Percentiles rank a stretch among this genome's conserved stretches.
phyloP scores from a whole-genome alignment of 305 asterid genomes.

The Solanum chacoense region DNA sequence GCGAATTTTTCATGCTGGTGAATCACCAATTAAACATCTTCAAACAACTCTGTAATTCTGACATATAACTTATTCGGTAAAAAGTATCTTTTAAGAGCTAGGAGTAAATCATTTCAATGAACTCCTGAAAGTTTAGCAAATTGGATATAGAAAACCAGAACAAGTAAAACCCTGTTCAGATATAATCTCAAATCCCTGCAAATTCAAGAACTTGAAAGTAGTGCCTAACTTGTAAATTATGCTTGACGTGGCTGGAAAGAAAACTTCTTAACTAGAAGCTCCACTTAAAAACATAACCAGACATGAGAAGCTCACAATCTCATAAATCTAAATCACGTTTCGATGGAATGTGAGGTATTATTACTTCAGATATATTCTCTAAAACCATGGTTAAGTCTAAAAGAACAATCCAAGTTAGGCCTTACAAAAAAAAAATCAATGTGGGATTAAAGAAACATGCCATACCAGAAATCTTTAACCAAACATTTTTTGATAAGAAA shows the following conservation, averaged over 20 bases:
- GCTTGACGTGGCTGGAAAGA: not conserved
- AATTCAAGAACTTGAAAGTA: not conserved
- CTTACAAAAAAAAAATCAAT: not conserved
- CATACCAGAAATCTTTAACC: not conserved
- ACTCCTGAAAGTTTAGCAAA: not conserved
- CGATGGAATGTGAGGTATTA: not conserved
- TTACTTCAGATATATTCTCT: not conserved
- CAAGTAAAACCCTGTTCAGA: not conserved
- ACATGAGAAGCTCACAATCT: not conserved
- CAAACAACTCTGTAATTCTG: not conserved
- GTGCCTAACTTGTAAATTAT: not conserved
- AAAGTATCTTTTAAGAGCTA: not conserved
- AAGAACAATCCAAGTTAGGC: not conserved
- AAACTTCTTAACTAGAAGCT: not conserved
- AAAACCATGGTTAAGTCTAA: not conserved
- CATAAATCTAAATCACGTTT: not conserved
- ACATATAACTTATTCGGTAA: not conserved
- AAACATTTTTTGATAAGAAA: not conserved
- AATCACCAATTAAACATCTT: not conserved
- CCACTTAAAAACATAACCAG: not conserved
- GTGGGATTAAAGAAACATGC: not conserved
- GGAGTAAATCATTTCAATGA: not conserved
- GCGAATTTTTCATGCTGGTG: not conserved
- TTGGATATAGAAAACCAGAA: not conserved
- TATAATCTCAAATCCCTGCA: not conserved